A percentile compares a stretch with the other conserved stretches of the same genome.
Conservation (phyloP, 305 asterid genomes). For the Caryopteris hybrid region DNA sequence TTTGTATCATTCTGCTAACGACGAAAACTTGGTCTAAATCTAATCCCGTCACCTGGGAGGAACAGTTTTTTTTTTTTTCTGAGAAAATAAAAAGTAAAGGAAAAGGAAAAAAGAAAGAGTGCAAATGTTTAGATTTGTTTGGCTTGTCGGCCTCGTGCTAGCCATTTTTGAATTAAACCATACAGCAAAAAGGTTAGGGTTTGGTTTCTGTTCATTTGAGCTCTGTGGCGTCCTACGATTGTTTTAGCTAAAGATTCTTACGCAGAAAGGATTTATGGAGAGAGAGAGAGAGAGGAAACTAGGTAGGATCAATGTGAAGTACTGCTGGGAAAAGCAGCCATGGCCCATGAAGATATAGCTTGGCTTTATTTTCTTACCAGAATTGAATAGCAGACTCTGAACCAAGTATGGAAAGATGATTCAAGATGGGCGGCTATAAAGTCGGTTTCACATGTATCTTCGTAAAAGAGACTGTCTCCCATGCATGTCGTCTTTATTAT, state of each 20-base stretch:
- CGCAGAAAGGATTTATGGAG: no score
- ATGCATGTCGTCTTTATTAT: no score
- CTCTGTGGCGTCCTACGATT: background rate
- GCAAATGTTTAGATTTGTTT: conserved; percentile 7
- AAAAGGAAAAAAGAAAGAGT: background rate
- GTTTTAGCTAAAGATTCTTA: conserved; percentile 10
- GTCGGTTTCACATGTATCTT: conserved; percentile 33
- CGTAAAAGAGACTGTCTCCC: background rate
- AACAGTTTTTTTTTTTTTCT: background rate
- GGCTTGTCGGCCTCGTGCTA: conserved; percentile 42
- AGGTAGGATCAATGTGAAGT: no score
- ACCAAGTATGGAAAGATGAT: background rate
- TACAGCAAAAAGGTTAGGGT: background rate
- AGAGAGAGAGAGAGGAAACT: no score
- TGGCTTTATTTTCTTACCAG: background rate
- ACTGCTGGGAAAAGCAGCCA: no score
- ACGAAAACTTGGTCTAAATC: background rate
- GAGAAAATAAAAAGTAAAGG: background rate
- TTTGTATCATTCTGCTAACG: background rate
- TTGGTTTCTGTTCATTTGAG: conserved; percentile 9
- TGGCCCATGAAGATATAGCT: background rate
- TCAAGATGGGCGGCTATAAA: conserved; percentile 25
- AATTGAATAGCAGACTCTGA: background rate
- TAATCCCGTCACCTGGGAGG: conserved; percentile 31
- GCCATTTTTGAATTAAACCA: conserved; percentile 21